Conservation (phyloP, 179 eudicot genomes). For the Sideroxylon spinosum region DNA sequence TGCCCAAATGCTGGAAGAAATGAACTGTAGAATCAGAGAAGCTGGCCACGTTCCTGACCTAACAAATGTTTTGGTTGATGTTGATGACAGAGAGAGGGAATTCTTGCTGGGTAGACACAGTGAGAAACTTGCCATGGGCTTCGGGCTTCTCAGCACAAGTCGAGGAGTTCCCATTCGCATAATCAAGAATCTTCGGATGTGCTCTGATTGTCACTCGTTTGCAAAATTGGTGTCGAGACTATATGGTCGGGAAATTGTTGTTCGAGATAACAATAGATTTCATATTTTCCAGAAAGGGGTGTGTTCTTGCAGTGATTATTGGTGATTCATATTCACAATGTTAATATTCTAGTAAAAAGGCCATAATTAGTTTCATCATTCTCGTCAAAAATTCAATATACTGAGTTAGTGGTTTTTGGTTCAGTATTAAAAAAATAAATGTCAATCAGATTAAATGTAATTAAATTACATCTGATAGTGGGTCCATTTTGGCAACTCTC, state of each 20-base stretch:
- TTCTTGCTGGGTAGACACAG: slow-evolving; percentile 34
- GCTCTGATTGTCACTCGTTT: slow-evolving; percentile 38
- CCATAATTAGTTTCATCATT: no score
- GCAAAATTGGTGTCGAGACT: slow-evolving; percentile 32
- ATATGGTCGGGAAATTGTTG: slow-evolving; percentile 31
- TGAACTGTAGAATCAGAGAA: slow-evolving; percentile 20
- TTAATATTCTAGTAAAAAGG: no score
- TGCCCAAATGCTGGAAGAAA: slow-evolving; percentile 25
- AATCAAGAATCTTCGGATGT: slow-evolving; percentile 42
- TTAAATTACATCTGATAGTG: no score
- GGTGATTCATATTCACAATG: slow-evolving; percentile 14
- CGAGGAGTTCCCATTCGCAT: slow-evolving; percentile 27
- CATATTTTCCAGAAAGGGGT: slow-evolving; percentile 32
- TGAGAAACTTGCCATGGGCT: slow-evolving; percentile 40
- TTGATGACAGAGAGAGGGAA: slow-evolving; percentile 34
- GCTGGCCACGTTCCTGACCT: slow-evolving; percentile 31
- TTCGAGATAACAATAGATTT: slow-evolving; percentile 34
- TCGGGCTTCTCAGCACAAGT: slow-evolving; percentile 30
- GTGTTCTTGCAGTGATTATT: slow-evolving; percentile 43
- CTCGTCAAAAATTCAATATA: no score
- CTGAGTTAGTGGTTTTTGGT: no score
- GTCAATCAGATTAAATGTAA: no score
- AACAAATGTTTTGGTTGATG: slow-evolving; percentile 30
- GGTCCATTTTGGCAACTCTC: no score
- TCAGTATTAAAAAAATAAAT: no score